phyloP scores from a whole-genome alignment of 805 yeast species.

The Lachancea sp. region DNA sequence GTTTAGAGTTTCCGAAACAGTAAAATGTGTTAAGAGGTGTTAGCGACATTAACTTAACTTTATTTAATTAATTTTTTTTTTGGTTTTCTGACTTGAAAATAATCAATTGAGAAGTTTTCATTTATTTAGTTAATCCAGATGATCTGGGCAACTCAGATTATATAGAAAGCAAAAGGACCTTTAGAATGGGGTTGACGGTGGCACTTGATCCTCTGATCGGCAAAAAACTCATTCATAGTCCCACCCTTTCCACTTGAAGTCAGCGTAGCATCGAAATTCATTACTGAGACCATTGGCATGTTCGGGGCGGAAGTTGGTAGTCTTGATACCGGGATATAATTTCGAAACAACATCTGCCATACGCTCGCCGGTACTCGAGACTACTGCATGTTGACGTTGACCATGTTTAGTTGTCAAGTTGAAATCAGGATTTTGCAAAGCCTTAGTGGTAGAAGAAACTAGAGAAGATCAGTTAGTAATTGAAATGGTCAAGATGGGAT shows the following conservation, averaged over 20 bases:
- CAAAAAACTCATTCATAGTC: slow-evolving; percentile 29
- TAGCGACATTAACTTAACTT: too few relatives aligned
- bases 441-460: slow-evolving; percentile 55
- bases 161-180: too few relatives aligned
- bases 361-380: slow-evolving; percentile 87
- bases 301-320: slow-evolving; percentile 68
- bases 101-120: too few relatives aligned
- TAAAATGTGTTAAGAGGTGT: too few relatives aligned
- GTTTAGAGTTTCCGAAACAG: too few relatives aligned
- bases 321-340: slow-evolving; percentile 56
- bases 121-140: too few relatives aligned
- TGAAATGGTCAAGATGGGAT: not conserved
- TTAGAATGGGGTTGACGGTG: too few relatives aligned
- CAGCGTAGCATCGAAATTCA: slow-evolving; percentile 82
- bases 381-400: slow-evolving; percentile 40
- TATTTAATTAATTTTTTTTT: too few relatives aligned
- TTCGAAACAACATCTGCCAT: slow-evolving; percentile 59
- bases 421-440: slow-evolving; percentile 42
- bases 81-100: too few relatives aligned
- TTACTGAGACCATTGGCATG: slow-evolving; percentile 83
- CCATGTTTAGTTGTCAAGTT: slow-evolving; percentile 37
- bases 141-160: too few relatives aligned
- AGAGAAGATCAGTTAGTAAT: slow-evolving; percentile 10
- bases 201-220: too few relatives aligned
- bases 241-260: slow-evolving; percentile 68